phyloP scores from a whole-genome alignment of 2,329 filamentous ascomycete species.

The Xylaria sp. region DNA sequence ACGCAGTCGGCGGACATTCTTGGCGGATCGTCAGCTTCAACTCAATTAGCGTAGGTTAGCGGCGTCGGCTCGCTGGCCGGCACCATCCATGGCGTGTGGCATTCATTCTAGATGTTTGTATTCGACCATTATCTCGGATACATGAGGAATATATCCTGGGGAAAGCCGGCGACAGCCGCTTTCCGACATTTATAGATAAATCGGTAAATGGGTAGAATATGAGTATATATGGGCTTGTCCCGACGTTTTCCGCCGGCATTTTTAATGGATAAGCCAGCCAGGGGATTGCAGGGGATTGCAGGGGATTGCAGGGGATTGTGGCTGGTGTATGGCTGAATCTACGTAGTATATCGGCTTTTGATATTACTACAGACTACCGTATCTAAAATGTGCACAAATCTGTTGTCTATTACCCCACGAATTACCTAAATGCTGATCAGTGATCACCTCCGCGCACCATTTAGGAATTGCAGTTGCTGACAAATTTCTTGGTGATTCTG shows the following conservation, averaged over 20 bases:
- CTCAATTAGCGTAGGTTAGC: neutral
- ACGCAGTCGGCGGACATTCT: neutral
- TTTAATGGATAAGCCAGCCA: too few species aligned
- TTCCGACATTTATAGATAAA: conserved; percentile 12
- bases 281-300: too few species aligned
- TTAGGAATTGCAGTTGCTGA: neutral
- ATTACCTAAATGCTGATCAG: too few species aligned
- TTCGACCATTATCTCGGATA: neutral
- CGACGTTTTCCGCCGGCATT: conserved; percentile 25
- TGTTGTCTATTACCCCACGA: neutral
- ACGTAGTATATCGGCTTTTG: too few species aligned
- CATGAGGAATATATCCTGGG: neutral
- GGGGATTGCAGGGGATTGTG: neutral
- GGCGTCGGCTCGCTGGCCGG: conserved; percentile 11
- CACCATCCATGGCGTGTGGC: neutral
- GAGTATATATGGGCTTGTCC: neutral
- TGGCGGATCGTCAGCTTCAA: conserved; percentile 6
- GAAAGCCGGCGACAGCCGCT: conserved; percentile 28
- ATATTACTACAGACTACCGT: too few species aligned
- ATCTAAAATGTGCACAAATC: neutral
- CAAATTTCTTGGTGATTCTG: neutral
- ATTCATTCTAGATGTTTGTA: conserved; percentile 9
- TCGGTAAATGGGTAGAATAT: neutral
- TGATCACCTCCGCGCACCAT: too few species aligned
- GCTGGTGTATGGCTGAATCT: neutral